A percentile compares a stretch with the other conserved stretches of the same genome.
Conservation (phyloP, 306 rosid species). For the Lotus japonicus region DNA sequence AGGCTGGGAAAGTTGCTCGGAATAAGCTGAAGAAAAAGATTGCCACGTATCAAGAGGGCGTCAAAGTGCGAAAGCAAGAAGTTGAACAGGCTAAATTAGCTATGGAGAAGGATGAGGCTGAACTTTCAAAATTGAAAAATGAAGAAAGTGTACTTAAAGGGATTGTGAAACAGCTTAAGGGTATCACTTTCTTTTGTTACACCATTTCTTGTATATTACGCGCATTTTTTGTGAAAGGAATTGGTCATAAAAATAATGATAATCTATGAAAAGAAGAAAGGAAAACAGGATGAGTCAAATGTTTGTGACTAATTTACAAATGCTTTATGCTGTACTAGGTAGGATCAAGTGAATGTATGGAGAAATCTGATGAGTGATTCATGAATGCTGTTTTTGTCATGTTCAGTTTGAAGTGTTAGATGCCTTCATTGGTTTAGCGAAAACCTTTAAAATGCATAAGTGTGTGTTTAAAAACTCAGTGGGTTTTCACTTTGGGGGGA, state of each 20-base stretch:
- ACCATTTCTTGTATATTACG: slow-evolving; percentile 9
- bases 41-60: slow-evolving; percentile 71
- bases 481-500: no score
- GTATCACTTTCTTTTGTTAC: slow-evolving; percentile 31
- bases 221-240: slow-evolving; percentile 1
- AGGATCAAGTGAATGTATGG: slow-evolving; percentile 1
- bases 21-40: slow-evolving; percentile 70
- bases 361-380: slow-evolving; percentile 1
- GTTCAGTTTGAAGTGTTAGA: background rate
- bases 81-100: slow-evolving; percentile 60
- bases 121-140: slow-evolving; percentile 57
- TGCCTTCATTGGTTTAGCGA: background rate
- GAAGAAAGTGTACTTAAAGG: slow-evolving; percentile 70
- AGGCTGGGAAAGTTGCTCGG: slow-evolving; percentile 89
- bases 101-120: slow-evolving; percentile 59
- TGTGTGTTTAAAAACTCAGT: no score
- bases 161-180: slow-evolving; percentile 79
- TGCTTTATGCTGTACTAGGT: background rate
- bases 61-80: slow-evolving; percentile 51
- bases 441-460: background rate
- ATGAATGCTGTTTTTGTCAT: background rate
- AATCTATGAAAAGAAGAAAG: background rate
- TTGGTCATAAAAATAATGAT: background rate
- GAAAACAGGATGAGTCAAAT: background rate
- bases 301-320: background rate